A percentile compares a stretch with the other conserved stretches of the same genome.
Evolutionary conservation across 768 basidiomycete genomes (phyloP).

Genomic region (Nevesoporus exiguus): DNA sequence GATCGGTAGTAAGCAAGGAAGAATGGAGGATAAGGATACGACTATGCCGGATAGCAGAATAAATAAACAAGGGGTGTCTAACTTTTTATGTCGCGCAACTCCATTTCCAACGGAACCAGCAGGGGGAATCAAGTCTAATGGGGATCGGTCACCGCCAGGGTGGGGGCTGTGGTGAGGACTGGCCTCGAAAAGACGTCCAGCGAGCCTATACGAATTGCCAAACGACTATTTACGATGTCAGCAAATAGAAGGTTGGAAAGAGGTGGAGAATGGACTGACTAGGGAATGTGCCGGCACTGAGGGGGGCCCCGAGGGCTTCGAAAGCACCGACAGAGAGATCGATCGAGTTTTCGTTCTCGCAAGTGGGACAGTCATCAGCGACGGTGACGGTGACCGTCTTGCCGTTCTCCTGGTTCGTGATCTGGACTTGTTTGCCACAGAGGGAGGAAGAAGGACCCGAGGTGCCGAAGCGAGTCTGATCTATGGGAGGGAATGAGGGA

Average conservation of each 20-base stretch:
- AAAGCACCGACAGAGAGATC: slow-evolving; percentile 75
- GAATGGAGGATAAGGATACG: neutral
- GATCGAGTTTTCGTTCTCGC: slow-evolving; percentile 61
- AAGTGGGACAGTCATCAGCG: slow-evolving; percentile 82
- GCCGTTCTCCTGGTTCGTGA: slow-evolving; percentile 58
- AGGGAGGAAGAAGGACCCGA: slow-evolving; percentile 43
- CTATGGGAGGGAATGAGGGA: slow-evolving; percentile 28
- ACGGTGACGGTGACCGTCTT: slow-evolving; percentile 58
- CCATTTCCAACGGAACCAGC: neutral
- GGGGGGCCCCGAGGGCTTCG: slow-evolving; percentile 43
- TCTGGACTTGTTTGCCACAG: slow-evolving; percentile 63
- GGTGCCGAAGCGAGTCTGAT: slow-evolving; percentile 52
- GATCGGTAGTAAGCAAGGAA: too few relatives aligned
- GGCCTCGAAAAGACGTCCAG: slow-evolving; percentile 10
- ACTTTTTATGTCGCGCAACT: neutral
- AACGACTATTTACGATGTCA: slow-evolving; percentile 21
- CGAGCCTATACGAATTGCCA: slow-evolving; percentile 26
- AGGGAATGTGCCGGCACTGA: slow-evolving; percentile 49
- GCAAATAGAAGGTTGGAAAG: neutral
- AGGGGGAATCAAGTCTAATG: slow-evolving; percentile 7
- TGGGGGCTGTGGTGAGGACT: slow-evolving; percentile 24
- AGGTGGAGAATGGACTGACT: slow-evolving; percentile 41
- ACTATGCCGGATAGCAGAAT: slow-evolving; percentile 20
- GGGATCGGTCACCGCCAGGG: slow-evolving; percentile 41
- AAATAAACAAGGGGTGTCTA: slow-evolving; percentile 6